Base-by-base conservation (phyloP, 352 stramenopile species). In the Achlya hypogyna region DNA sequence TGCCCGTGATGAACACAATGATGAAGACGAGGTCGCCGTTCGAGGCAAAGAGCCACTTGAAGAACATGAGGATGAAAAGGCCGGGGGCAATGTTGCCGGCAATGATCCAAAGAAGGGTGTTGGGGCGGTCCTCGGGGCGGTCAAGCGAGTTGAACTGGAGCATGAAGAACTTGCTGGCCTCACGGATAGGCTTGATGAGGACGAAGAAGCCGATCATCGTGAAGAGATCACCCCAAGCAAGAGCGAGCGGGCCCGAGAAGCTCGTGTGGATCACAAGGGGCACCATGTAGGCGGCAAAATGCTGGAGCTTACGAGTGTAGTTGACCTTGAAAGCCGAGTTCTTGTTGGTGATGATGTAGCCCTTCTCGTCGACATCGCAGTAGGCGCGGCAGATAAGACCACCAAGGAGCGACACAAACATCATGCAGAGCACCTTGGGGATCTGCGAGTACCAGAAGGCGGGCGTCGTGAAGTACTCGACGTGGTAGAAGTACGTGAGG, bases 111-210 rank as follows among this genome's bases (percentile, higher is more conserved):
- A 88, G 91, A 60, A 93, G 77, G 71, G 84, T 93, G 75, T 93
- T 75, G 29, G 85, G 85, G 12, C 85, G 80, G 65, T 93, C 85
- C 58, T 93, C 85, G 0, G 85, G 85, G 20, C 85, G 85, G 65
- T 92, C 85, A 23, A 93, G 75, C 56, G 85, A 91, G 74, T 93
- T 93, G 74, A 93, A 93, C 74, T 93, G 85, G 54, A 93, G 77
- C 85, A 93, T 93, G 62, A 93, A 92, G 69, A 93, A 89, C 67
- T 73, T 83, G 40, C 78, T 87, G 62, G 80, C 74, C 54, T 93
- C 85, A 20, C 85, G 82, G 20, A 93, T 74, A 8, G 85, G 85
- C 72, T 91, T 91, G 75, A 93, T 93, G 38, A 93, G 75, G 65
- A 87, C 78, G 38, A 93, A 74, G 69, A 93, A 93, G 28, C 76